Evolutionary conservation across 139 green algal genomes (phyloP).

Genomic region (Chlorella sp.): DNA sequence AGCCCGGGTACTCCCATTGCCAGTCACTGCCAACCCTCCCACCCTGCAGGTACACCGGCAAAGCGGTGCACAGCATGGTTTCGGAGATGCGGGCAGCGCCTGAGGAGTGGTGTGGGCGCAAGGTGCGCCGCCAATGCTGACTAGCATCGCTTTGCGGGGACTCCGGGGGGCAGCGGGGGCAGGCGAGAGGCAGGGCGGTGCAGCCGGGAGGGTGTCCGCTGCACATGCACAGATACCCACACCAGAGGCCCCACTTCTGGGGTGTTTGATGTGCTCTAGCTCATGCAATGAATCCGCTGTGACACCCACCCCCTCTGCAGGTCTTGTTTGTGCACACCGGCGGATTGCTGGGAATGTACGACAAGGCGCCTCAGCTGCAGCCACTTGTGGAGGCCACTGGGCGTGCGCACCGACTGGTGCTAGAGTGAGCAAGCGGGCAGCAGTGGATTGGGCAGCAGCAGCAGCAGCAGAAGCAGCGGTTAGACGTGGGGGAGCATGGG

Average conservation of each 20-base stretch:
- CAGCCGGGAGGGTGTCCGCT: too few species aligned
- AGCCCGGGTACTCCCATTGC: background rate
- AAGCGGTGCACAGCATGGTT: conserved; percentile 82
- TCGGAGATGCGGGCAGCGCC: conserved; percentile 72
- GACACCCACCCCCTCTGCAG: background rate
- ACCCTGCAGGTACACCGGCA: conserved; percentile 80
- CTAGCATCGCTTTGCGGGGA: background rate
- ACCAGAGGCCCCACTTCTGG: too few species aligned
- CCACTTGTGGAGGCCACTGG: conserved; percentile 32
- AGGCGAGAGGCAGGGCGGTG: too few species aligned
- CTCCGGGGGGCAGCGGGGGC: too few species aligned
- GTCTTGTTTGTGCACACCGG: conserved; percentile 92
- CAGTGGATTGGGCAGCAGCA: background rate
- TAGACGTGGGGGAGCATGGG: background rate
- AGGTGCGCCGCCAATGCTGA: background rate
- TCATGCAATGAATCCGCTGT: too few species aligned
- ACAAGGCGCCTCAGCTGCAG: conserved; percentile 85
- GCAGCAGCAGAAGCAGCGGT: background rate
- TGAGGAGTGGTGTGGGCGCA: conserved; percentile 75
- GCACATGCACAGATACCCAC: too few species aligned
- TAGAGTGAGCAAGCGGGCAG: background rate
- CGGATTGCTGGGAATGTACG: conserved; percentile 93
- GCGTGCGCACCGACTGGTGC: background rate
- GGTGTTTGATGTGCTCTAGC: too few species aligned
- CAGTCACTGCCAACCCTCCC: background rate